Evolutionary conservation across 1,284 basidiomycete species (phyloP).

Genomic region (Moniliella sp.): DNA sequence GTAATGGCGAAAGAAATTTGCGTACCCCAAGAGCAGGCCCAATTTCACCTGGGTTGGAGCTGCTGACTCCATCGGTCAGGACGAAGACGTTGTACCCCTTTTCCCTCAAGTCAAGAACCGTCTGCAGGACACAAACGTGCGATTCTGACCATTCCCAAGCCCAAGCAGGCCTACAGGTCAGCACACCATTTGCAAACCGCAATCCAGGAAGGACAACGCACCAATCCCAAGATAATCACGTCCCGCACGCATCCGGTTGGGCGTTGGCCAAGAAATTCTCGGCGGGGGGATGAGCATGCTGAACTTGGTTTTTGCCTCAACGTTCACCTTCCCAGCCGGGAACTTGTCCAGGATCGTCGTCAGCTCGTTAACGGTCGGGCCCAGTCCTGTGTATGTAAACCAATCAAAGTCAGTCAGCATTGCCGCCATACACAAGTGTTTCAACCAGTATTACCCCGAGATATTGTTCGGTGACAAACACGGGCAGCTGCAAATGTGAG

Average conservation of each 20-base stretch:
- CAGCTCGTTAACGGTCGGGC: slow-evolving; percentile 48
- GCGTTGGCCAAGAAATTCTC: slow-evolving; percentile 38
- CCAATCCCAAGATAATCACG: slow-evolving; percentile 67
- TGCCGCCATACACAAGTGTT: background rate
- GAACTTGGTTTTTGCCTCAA: slow-evolving; percentile 53
- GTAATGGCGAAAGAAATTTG: background rate
- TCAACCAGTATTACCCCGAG: slow-evolving; percentile 42
- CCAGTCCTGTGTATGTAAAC: slow-evolving; percentile 42
- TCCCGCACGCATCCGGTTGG: slow-evolving; percentile 37
- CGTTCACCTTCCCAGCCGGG: slow-evolving; percentile 41
- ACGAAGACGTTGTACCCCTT: slow-evolving; percentile 46
- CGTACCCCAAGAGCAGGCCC: slow-evolving; percentile 38
- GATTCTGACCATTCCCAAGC: slow-evolving; percentile 39
- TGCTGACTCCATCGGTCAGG: slow-evolving; percentile 63
- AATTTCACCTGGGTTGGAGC: slow-evolving; percentile 45
- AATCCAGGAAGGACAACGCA: slow-evolving; percentile 29
- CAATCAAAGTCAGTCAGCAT: background rate
- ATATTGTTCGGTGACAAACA: slow-evolving; percentile 64
- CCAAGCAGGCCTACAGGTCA: slow-evolving; percentile 3
- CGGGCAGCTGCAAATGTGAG: slow-evolving; percentile 48
- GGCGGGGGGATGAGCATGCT: slow-evolving; percentile 52
- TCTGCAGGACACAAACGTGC: slow-evolving; percentile 72
- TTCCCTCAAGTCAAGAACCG: slow-evolving; percentile 46
- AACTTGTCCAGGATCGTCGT: slow-evolving; percentile 40
- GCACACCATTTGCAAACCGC: slow-evolving; percentile 1